These are phyloP conservation scores for Cladosporium austrohemisphaericum DNA, from an alignment of 2,329 filamentous ascomycete genomes.

Conservation along the genomic window DNA sequence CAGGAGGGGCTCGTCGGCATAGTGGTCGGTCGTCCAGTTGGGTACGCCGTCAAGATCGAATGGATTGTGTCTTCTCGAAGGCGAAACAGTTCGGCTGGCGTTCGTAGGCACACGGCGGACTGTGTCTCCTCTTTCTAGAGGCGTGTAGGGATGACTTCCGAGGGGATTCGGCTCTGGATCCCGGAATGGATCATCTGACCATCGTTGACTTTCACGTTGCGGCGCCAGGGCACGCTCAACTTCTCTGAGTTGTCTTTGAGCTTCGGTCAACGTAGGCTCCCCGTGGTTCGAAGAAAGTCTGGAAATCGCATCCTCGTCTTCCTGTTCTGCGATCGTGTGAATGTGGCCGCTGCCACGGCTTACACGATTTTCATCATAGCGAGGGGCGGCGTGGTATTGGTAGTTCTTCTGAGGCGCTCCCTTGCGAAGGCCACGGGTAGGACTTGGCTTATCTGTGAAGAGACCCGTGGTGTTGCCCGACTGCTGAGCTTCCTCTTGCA, in stretches of 20 bases:
- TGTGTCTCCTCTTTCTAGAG: constrained; percentile 24
- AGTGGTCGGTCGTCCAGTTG: constrained; percentile 29
- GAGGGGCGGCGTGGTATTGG: constrained; percentile 36
- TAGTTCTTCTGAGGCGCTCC: constrained; percentile 37
- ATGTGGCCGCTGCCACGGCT: constrained; percentile 53
- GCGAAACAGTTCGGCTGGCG: constrained; percentile 18
- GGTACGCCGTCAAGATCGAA: constrained; percentile 21
- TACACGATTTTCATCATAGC: constrained; percentile 48
- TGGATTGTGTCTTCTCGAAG: constrained; percentile 18
- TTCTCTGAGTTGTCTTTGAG: constrained; percentile 22
- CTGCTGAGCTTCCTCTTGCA: constrained; percentile 28
- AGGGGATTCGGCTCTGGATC: constrained; percentile 38
- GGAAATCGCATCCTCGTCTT: constrained; percentile 51
- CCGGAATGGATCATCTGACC: constrained; percentile 24
- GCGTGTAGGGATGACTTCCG: constrained; percentile 33
- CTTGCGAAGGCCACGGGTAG: constrained; percentile 45
- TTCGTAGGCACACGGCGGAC: constrained; percentile 27
- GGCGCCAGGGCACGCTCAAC: constrained; percentile 20
- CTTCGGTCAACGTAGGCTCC: constrained; percentile 13
- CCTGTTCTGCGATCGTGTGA: constrained; percentile 60
- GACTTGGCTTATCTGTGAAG: constrained; percentile 47
- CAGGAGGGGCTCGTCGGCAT: constrained; percentile 16
- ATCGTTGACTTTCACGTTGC: constrained; percentile 11
- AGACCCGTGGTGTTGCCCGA: constrained; percentile 38
- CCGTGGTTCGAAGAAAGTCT: neutral